Conservation (phyloP, 1,284 basidiomycete genomes). For the Microbotryum silenes-acaulis region DNA sequence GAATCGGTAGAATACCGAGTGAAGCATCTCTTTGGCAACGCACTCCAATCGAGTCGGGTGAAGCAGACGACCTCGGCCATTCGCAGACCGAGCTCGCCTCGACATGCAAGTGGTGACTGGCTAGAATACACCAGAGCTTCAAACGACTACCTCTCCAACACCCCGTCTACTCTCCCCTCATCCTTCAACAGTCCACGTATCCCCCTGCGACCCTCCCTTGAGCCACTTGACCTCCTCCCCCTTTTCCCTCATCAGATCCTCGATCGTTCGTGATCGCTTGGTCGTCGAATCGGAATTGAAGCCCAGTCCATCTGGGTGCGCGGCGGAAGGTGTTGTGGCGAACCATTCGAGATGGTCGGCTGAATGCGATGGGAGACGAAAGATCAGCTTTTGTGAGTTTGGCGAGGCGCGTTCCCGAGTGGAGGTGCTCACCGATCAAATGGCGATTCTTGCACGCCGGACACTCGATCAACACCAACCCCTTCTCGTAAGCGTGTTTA, state of each 20-base stretch:
- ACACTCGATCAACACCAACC: constrained; percentile 87
- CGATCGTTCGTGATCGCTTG: constrained; percentile 52
- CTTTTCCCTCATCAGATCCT: constrained; percentile 66
- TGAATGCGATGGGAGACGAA: constrained; percentile 43
- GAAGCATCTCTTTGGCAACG: too few species aligned
- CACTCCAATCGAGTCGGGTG: too few species aligned
- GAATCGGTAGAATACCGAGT: too few species aligned
- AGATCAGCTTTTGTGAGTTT: neutral
- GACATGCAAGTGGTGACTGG: neutral
- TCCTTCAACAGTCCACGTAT: constrained; percentile 12
- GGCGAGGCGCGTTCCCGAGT: neutral
- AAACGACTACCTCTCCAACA: neutral
- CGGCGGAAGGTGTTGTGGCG: constrained; percentile 48
- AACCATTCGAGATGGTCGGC: constrained; percentile 93
- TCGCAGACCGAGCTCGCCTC: too few species aligned
- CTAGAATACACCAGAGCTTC: neutral
- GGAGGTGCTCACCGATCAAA: constrained; percentile 35
- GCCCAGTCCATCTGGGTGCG: constrained; percentile 19
- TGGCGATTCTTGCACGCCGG: constrained; percentile 82
- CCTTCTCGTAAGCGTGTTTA: constrained; percentile 71
- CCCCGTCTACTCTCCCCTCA: neutral
- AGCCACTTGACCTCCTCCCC: constrained; percentile 59
- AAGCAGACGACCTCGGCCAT: too few species aligned
- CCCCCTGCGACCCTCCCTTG: constrained; percentile 7
- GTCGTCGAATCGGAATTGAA: constrained; percentile 18